Evolutionary conservation across 1,284 basidiomycete genomes (phyloP).

Genomic region (Microstroma glucosiphilum): DNA sequence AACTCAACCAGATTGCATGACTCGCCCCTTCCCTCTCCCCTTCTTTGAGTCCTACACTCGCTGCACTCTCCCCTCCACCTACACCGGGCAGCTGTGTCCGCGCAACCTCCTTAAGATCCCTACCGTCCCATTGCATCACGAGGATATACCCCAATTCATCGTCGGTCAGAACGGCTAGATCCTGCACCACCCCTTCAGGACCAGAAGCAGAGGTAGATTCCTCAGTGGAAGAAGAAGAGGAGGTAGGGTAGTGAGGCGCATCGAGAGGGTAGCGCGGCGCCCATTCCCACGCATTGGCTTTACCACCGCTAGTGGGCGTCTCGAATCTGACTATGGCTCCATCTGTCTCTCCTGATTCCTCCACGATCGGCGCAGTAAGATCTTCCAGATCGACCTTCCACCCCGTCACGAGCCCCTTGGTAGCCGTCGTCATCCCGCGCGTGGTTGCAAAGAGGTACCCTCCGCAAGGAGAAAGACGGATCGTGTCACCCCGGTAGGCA

Average conservation of each 20-base stretch:
- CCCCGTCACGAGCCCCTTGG: constrained; percentile 24
- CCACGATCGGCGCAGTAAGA: neutral
- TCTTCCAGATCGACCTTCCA: constrained; percentile 17
- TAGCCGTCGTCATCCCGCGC: constrained; percentile 22
- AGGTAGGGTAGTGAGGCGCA: too few relatives aligned
- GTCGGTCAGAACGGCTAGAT: constrained; percentile 34
- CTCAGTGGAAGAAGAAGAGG: too few relatives aligned
- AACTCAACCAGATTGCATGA: constrained; percentile 41
- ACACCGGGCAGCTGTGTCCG: constrained; percentile 22
- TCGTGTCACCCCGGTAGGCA: constrained; percentile 38
- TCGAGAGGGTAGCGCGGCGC: constrained; percentile 13
- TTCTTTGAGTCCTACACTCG: neutral
- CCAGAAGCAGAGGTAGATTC: too few relatives aligned
- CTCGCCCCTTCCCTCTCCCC: constrained; percentile 31
- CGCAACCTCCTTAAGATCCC: constrained; percentile 10
- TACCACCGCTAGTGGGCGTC: constrained; percentile 40
- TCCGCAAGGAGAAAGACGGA: constrained; percentile 33
- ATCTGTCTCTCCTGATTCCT: too few relatives aligned
- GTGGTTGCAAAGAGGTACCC: constrained; percentile 35
- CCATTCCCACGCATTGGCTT: constrained; percentile 46
- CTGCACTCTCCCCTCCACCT: constrained; percentile 8
- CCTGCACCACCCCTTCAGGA: too few relatives aligned
- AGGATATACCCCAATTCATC: constrained; percentile 33
- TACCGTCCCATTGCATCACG: constrained; percentile 26
- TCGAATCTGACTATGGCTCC: constrained; percentile 7